Conservation (phyloP, 345 rosid species). For the Linum tenue region DNA sequence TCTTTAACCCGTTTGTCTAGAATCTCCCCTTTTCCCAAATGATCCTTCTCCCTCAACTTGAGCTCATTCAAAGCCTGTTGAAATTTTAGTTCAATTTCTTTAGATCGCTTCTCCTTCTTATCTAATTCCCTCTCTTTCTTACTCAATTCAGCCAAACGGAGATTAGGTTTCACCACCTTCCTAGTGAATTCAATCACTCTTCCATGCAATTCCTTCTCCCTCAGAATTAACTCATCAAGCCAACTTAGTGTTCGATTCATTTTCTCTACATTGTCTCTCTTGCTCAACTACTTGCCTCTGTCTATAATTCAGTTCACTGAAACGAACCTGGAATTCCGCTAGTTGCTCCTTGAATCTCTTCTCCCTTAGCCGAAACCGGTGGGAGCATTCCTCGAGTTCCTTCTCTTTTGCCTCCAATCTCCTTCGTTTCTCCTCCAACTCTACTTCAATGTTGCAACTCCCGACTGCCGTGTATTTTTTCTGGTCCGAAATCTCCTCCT, state of each 20-base stretch:
- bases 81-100: background rate
- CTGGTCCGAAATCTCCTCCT: background rate
- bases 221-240: background rate
- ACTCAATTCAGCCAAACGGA: background rate
- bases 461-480: too few species aligned
- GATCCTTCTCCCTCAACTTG: slow-evolving; percentile 16
- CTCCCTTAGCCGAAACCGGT: background rate
- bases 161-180: background rate
- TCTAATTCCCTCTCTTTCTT: background rate
- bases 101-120: background rate
- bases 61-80: too few species aligned
- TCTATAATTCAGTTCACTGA: background rate
- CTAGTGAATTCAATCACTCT: background rate
- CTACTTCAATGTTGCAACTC: background rate
- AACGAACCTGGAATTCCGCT: background rate
- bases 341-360: background rate
- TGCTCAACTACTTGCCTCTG: slow-evolving; percentile 1
- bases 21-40: background rate
- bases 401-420: background rate
- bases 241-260: background rate
- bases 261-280: background rate
- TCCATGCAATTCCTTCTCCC: background rate
- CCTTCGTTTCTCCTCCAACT: background rate
- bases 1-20: slow-evolving; percentile 9
- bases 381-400: background rate